phyloP scores from a whole-genome alignment of 2,329 filamentous ascomycete species.

The Scytalidium sp. region DNA sequence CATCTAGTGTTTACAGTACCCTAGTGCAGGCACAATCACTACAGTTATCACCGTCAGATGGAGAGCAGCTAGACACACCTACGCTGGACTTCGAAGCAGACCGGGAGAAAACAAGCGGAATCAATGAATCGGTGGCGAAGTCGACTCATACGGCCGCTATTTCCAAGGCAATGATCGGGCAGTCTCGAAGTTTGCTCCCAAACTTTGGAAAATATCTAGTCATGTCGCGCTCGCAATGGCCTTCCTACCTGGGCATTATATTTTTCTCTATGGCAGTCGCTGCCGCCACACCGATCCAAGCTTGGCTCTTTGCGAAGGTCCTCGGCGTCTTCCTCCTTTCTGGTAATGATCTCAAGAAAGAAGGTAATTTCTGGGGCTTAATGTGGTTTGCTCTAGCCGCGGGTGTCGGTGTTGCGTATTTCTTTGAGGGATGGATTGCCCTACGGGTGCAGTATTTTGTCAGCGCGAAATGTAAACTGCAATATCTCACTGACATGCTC shows the following conservation, averaged over 20 bases:
- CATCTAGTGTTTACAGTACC: constrained; percentile 48
- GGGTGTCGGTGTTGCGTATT: constrained; percentile 32
- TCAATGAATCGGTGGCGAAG: background rate
- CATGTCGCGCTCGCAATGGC: constrained; percentile 21
- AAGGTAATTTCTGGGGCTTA: constrained; percentile 42
- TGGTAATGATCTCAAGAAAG: constrained; percentile 14
- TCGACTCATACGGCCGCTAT: background rate
- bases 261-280: constrained; percentile 20
- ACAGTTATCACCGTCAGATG: background rate
- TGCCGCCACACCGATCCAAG: constrained; percentile 24
- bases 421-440: constrained; percentile 28
- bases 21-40: constrained; percentile 35
- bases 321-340: constrained; percentile 23
- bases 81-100: background rate
- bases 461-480: constrained; percentile 43
- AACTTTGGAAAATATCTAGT: constrained; percentile 25
- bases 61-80: too few species aligned
- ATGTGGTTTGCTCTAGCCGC: constrained; percentile 47
- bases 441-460: constrained; percentile 43
- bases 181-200: background rate
- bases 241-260: constrained; percentile 20
- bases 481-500: constrained; percentile 43
- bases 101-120: background rate
- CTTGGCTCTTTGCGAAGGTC: constrained; percentile 30
- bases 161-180: background rate